Evolutionary conservation across 805 yeast species (phyloP).

Genomic region (Candida tammaniensis): DNA sequence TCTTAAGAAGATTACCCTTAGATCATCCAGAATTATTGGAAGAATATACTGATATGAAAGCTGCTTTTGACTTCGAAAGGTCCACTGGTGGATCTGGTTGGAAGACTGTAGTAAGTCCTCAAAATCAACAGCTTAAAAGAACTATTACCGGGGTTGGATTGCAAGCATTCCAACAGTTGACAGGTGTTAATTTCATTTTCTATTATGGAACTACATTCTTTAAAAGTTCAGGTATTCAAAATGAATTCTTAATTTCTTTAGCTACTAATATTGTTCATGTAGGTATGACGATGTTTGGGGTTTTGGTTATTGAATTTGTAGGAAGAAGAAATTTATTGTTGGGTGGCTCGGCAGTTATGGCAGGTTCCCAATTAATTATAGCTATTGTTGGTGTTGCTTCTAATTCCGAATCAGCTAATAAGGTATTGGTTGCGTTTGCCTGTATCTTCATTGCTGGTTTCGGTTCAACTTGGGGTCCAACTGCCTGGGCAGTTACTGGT

Average conservation of each 20-base stretch:
- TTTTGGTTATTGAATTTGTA: conserved; percentile 27
- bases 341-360: conserved; percentile 69
- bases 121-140: conserved; percentile 51
- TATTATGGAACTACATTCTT: conserved; percentile 87
- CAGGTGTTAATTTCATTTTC: conserved; percentile 87
- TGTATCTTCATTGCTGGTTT: conserved; percentile 40
- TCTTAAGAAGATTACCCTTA: conserved; percentile 49
- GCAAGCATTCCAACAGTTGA: conserved; percentile 84
- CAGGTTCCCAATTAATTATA: conserved; percentile 51
- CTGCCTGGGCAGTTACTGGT: conserved; percentile 37
- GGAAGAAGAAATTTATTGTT: conserved; percentile 40
- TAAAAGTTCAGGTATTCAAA: conserved; percentile 56
- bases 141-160: conserved; percentile 57
- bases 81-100: conserved; percentile 53
- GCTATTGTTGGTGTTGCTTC: conserved; percentile 43
- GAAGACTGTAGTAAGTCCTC: conserved; percentile 56
- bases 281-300: conserved; percentile 38
- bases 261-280: conserved; percentile 42
- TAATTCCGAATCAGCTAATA: conserved; percentile 28
- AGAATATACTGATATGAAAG: conserved; percentile 73
- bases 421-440: conserved; percentile 32
- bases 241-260: conserved; percentile 45
- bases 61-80: conserved; percentile 67
- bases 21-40: conserved; percentile 68
- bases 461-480: conserved; percentile 44